Conservation (phyloP, 202 grass and related monocot species). For the Carex arenaria region DNA sequence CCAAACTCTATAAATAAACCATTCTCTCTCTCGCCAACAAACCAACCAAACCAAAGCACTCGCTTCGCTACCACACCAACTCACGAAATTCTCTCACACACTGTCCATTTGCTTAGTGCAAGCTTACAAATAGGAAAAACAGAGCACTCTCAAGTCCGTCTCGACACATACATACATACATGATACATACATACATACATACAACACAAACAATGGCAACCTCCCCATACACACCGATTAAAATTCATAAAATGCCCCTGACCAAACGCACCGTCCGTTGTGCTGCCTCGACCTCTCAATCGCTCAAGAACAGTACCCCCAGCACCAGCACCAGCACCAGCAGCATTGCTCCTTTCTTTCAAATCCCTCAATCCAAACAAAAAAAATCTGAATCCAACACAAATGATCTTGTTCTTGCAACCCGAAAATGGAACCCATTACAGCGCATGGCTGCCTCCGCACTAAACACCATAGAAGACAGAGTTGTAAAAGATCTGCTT, state of each 20-base stretch:
- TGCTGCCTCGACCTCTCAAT: neutral
- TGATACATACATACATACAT: neutral
- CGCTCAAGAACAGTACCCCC: neutral
- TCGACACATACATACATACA: neutral
- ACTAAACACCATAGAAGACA: constrained; percentile 49
- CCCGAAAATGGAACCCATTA: constrained; percentile 44
- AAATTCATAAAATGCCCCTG: neutral
- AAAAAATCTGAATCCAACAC: neutral
- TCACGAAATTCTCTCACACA: neutral
- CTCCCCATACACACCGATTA: neutral
- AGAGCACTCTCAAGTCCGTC: neutral
- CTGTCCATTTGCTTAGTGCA: neutral
- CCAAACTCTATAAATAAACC: neutral
- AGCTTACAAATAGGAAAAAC: neutral
- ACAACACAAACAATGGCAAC: neutral
- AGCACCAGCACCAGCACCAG: too few species aligned
- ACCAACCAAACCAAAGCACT: neutral
- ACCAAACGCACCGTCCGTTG: neutral
- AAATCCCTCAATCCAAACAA: neutral
- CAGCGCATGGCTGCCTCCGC: constrained; percentile 44
- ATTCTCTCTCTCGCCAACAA: neutral
- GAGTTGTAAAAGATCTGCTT: constrained; percentile 40
- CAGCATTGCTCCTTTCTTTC: neutral
- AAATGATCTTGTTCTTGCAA: neutral
- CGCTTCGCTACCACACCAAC: neutral